These are phyloP conservation scores for Aspergillus olivimuriae DNA, from an alignment of 495 filamentous ascomycete species.

Conservation along the genomic window DNA sequence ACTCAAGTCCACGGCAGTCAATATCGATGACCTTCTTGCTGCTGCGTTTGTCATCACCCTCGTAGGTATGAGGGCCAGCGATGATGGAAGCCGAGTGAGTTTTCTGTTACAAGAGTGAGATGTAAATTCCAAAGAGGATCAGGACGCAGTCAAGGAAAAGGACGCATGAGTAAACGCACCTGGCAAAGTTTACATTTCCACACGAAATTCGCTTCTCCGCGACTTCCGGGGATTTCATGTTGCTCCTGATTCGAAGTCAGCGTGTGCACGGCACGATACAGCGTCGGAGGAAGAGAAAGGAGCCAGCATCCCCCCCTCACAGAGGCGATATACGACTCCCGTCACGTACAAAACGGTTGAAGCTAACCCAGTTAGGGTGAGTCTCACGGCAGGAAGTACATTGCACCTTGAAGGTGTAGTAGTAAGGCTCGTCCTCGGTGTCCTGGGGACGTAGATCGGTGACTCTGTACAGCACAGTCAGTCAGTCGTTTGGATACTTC, in stretches of 20 bases:
- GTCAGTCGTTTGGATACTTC: too few relatives aligned
- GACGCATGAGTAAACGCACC: slow-evolving; percentile 35
- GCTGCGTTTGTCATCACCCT: slow-evolving; percentile 53
- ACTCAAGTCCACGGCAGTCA: slow-evolving; percentile 92
- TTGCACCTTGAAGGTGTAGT: slow-evolving; percentile 94
- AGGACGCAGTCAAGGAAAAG: not conserved
- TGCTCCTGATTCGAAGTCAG: slow-evolving; percentile 50
- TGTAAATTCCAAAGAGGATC: not conserved
- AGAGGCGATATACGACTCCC: not conserved
- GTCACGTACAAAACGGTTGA: slow-evolving; percentile 78
- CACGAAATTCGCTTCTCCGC: slow-evolving; percentile 95
- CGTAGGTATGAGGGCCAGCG: slow-evolving; percentile 61
- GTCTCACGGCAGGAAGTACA: slow-evolving; percentile 90
- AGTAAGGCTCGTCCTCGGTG: slow-evolving; percentile 72
- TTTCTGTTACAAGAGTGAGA: slow-evolving; percentile 32
- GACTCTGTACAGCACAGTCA: slow-evolving; percentile 50
- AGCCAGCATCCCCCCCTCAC: too few relatives aligned
- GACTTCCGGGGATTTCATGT: slow-evolving; percentile 81
- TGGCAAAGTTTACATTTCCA: slow-evolving; percentile 95
- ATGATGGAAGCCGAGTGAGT: slow-evolving; percentile 67
- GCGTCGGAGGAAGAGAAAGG: not conserved
- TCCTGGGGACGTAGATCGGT: slow-evolving; percentile 83
- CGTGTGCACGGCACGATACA: not conserved
- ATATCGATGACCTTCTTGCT: slow-evolving; percentile 75
- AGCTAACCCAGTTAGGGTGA: slow-evolving; percentile 79